Conservation (phyloP, 1,284 basidiomycete species). For the Ganoderma leucocontextum region DNA sequence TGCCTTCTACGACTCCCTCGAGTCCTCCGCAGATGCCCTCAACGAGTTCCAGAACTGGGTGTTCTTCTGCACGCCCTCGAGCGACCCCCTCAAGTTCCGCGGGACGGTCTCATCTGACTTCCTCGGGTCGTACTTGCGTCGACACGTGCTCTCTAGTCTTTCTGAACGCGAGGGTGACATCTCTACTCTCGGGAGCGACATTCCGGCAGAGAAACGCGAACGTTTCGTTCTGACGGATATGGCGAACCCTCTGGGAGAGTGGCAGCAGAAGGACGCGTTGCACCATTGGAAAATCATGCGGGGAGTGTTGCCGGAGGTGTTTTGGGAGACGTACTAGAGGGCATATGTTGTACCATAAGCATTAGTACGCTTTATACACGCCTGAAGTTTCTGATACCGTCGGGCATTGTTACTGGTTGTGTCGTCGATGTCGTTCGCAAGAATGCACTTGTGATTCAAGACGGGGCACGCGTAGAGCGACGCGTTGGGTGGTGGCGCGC, state of each 20-base stretch:
- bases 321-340: conserved; percentile 69
- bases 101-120: conserved; percentile 61
- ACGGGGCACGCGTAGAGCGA: conserved; percentile 15
- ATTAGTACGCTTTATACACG: too few species aligned
- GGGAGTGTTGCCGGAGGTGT: conserved; percentile 59
- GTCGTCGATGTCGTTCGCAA: too few species aligned
- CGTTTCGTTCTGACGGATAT: conserved; percentile 65
- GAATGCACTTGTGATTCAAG: not conserved
- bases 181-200: conserved; percentile 51
- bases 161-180: conserved; percentile 63
- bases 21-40: conserved; percentile 50
- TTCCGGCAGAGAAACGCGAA: conserved; percentile 46
- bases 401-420: too few species aligned
- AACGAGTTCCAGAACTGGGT: conserved; percentile 82
- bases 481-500: conserved; percentile 10
- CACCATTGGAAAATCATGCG: conserved; percentile 83
- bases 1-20: conserved; percentile 77
- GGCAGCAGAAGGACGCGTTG: conserved; percentile 66
- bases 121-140: conserved; percentile 72
- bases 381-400: too few species aligned
- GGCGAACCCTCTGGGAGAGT: conserved; percentile 64
- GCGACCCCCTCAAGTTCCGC: conserved; percentile 71
- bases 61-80: conserved; percentile 78
- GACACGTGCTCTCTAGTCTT: conserved; percentile 52
- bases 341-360: conserved; percentile 4